phyloP scores from a whole-genome alignment of 495 filamentous ascomycete genomes.

The Trichocladium uniseriatum region DNA sequence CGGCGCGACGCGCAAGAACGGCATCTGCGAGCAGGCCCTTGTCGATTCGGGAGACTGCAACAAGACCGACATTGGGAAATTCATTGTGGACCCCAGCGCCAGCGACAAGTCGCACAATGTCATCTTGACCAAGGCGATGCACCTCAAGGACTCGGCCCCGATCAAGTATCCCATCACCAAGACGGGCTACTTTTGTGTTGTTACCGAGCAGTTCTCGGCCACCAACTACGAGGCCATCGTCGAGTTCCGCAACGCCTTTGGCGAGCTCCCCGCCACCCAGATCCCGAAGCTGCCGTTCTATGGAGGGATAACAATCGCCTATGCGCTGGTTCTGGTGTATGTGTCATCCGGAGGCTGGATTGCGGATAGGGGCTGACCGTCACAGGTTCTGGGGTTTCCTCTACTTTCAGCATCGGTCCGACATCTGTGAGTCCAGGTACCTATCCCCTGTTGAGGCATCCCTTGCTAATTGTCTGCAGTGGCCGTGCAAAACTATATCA shows the following conservation, averaged over 20 bases:
- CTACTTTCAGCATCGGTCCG: conserved; percentile 86
- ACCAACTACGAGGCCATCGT: conserved; percentile 66
- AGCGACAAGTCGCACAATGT: conserved; percentile 54
- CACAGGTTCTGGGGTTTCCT: conserved; percentile 78
- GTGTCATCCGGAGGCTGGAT: neutral
- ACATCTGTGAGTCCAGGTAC: conserved; percentile 57
- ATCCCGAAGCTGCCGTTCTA: conserved; percentile 98
- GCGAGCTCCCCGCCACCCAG: conserved; percentile 88
- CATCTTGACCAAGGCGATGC: conserved; percentile 69
- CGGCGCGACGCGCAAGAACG: conserved; percentile 45
- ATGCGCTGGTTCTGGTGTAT: conserved; percentile 67
- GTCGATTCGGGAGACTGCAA: conserved; percentile 64
- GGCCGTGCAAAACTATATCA: conserved; percentile 99
- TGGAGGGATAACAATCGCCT: conserved; percentile 86
- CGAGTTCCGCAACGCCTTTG: conserved; percentile 91
- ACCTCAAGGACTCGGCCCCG: conserved; percentile 64
- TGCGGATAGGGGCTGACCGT: neutral
- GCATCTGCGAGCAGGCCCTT: conserved; percentile 63
- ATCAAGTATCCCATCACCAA: conserved; percentile 74
- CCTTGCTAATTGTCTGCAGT: conserved; percentile 45
- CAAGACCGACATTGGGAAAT: conserved; percentile 67
- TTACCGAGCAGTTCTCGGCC: conserved; percentile 57
- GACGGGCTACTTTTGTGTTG: conserved; percentile 95
- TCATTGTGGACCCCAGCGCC: conserved; percentile 68
- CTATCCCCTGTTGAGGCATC: neutral